Percentiles rank a stretch among this genome's conserved stretches.
These are phyloP conservation scores for Vaccinium corymbosum DNA, from an alignment of 148 eudicot species.

Conservation along the genomic window DNA sequence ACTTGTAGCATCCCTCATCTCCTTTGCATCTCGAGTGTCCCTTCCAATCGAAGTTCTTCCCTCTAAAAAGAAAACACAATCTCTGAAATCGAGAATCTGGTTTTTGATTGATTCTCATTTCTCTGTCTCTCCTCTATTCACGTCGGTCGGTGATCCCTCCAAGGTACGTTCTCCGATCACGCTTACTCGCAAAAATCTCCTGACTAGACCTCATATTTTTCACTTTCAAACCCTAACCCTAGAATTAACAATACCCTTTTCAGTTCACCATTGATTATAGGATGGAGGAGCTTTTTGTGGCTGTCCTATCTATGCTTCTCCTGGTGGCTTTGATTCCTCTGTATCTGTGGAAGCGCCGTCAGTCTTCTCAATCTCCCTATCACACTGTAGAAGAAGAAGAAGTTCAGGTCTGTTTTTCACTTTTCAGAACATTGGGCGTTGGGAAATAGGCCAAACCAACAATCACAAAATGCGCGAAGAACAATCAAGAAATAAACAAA, in stretches of 20 bases:
- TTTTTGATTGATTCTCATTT: not conserved
- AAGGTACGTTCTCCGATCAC: not conserved
- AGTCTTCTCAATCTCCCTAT: constrained; percentile 35
- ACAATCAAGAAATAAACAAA: too few species aligned
- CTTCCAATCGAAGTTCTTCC: not conserved
- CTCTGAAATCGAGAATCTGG: not conserved
- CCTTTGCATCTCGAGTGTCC: too few species aligned
- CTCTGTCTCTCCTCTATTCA: not conserved
- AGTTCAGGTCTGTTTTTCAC: constrained; percentile 52
- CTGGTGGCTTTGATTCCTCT: constrained; percentile 66
- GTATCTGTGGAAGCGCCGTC: constrained; percentile 80
- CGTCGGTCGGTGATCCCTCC: not conserved
- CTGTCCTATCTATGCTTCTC: constrained; percentile 62
- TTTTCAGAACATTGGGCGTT: not conserved
- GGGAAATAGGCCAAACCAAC: too few species aligned
- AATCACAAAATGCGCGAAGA: too few species aligned
- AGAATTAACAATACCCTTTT: not conserved
- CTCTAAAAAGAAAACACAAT: not conserved
- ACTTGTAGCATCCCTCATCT: not conserved
- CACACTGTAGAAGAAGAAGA: constrained; percentile 61
- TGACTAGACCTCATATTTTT: not conserved
- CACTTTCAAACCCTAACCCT: not conserved
- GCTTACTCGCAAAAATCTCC: not conserved
- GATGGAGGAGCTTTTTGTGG: constrained; percentile 83
- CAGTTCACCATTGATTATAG: not conserved